These are phyloP conservation scores for Dryas drummondii DNA, from an alignment of 306 rosid genomes.

Conservation along the genomic window DNA sequence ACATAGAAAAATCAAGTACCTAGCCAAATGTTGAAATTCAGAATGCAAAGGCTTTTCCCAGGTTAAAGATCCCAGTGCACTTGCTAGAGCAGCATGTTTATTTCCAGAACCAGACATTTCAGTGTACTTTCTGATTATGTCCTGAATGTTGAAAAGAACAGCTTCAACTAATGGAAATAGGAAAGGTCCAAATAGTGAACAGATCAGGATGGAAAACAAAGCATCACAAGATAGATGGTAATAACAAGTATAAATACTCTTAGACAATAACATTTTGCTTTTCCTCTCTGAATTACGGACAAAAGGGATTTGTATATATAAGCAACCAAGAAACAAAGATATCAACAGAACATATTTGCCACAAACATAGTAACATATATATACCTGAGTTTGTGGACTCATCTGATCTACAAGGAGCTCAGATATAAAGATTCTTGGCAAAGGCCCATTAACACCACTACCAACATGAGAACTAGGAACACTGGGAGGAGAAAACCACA, in stretches of 20 bases:
- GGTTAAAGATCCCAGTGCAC: constrained; percentile 73
- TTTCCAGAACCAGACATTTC: constrained; percentile 52
- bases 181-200: neutral
- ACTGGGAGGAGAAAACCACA: constrained; percentile 92
- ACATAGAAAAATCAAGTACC: constrained; percentile 39
- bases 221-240: too few relatives aligned
- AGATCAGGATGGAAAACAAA: too few relatives aligned
- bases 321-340: too few relatives aligned
- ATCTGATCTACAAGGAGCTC: constrained; percentile 89
- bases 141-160: constrained; percentile 42
- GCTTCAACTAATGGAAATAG: neutral
- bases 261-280: too few relatives aligned
- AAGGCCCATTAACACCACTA: constrained; percentile 64
- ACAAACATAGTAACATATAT: neutral
- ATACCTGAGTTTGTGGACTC: constrained; percentile 81
- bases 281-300: too few relatives aligned
- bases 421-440: constrained; percentile 88
- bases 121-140: constrained; percentile 69
- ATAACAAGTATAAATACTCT: too few relatives aligned
- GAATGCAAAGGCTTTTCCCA: constrained; percentile 79
- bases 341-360: neutral
- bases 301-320: too few relatives aligned
- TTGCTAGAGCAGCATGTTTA: constrained; percentile 78
- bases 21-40: constrained; percentile 77
- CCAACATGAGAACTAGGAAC: constrained; percentile 35